Conservation (phyloP, 352 stramenopile genomes). For the Globisporangium spinosum region DNA sequence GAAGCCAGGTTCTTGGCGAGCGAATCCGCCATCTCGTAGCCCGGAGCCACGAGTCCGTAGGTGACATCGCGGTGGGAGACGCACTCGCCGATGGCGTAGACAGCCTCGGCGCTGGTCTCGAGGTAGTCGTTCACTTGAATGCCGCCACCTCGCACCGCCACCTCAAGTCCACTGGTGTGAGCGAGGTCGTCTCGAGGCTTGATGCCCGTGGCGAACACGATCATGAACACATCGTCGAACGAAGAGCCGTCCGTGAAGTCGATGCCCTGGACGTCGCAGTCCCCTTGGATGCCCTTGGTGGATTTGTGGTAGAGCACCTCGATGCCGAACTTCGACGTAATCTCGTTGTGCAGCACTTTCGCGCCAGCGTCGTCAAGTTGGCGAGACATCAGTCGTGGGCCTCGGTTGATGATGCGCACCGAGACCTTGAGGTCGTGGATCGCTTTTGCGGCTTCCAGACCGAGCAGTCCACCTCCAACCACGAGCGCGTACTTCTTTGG, state of each 20-base stretch:
- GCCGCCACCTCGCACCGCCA: constrained; percentile 73
- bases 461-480: constrained; percentile 80
- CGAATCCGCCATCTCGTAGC: constrained; percentile 90
- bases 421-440: constrained; percentile 88
- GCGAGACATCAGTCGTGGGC: constrained; percentile 89
- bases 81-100: constrained; percentile 91
- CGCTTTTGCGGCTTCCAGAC: constrained; percentile 85
- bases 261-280: constrained; percentile 57
- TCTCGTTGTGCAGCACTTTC: constrained; percentile 87
- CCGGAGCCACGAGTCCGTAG: constrained; percentile 91
- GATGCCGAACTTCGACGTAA: constrained; percentile 79
- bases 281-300: constrained; percentile 57
- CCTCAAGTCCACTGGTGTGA: constrained; percentile 46
- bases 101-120: constrained; percentile 58
- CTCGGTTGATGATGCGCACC: constrained; percentile 90
- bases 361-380: constrained; percentile 91
- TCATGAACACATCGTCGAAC: constrained; percentile 86
- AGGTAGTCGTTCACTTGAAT: constrained; percentile 89
- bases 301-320: constrained; percentile 88
- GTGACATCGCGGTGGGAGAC: constrained; percentile 89
- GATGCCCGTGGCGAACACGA: constrained; percentile 90
- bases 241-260: constrained; percentile 82
- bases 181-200: constrained; percentile 90
- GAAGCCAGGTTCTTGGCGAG: constrained; percentile 78
- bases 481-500: constrained; percentile 42